phyloP scores from a whole-genome alignment of 495 filamentous ascomycete species.

The Talaromyces nanjingensis region DNA sequence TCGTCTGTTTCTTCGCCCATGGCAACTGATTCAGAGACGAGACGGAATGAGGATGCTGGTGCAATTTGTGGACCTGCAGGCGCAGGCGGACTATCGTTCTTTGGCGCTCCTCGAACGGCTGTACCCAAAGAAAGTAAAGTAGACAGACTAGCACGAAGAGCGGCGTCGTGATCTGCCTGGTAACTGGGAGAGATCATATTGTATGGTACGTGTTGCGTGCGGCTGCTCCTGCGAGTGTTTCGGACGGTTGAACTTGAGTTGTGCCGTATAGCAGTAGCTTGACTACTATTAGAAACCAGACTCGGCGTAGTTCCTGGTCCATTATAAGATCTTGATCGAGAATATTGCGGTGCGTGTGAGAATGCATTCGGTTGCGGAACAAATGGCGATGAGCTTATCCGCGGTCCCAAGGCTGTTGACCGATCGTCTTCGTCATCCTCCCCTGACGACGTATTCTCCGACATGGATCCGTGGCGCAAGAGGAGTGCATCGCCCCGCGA shows the following conservation, averaged over 20 bases:
- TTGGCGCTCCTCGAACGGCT: conserved; percentile 74
- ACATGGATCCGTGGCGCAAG: conserved; percentile 15
- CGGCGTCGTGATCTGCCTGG: conserved; percentile 85
- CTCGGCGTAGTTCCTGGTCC: conserved; percentile 35
- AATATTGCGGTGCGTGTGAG: conserved; percentile 67
- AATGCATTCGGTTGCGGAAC: conserved; percentile 87
- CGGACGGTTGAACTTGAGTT: conserved; percentile 28
- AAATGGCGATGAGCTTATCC: conserved; percentile 53
- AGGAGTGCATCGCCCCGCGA: conserved; percentile 17
- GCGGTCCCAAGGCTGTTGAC: conserved; percentile 69
- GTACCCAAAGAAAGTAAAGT: conserved; percentile 93
- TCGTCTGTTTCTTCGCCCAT: conserved; percentile 41
- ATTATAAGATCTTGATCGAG: conserved; percentile 39
- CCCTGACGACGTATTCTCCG: conserved; percentile 25
- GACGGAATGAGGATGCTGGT: conserved; percentile 40
- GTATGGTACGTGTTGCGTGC: conserved; percentile 44
- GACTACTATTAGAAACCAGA: conserved; percentile 31
- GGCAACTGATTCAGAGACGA: conserved; percentile 72
- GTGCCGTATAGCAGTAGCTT: conserved; percentile 29
- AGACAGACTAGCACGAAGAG: conserved; percentile 82
- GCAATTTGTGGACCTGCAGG: conserved; percentile 25
- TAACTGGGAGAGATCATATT: conserved; percentile 68
- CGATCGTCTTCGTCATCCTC: conserved; percentile 62
- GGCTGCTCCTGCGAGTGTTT: conserved; percentile 21
- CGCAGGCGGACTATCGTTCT: conserved; percentile 34